These are phyloP conservation scores for Escovopsis sp. DNA, from an alignment of 2,329 filamentous ascomycete genomes.

Conservation along the genomic window DNA sequence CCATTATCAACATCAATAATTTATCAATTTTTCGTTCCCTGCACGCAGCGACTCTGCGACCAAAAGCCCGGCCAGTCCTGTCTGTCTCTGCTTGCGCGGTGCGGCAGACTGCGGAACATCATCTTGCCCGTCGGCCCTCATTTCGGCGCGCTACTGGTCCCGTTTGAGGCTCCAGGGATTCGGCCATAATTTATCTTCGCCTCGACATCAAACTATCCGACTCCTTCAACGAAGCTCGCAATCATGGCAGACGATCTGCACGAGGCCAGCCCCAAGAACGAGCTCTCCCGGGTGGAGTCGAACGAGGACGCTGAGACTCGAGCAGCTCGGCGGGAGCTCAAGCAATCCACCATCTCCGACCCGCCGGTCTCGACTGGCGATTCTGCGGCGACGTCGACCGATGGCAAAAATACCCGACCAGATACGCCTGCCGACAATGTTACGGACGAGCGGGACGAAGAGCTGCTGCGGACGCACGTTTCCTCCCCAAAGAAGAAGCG, in stretches of 20 bases:
- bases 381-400: constrained; percentile 5
- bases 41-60: too few species aligned
- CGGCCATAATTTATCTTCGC: constrained; percentile 3
- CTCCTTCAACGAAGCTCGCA: constrained; percentile 7
- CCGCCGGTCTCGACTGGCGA: constrained; percentile 8
- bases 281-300: constrained; percentile 18
- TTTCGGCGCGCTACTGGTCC: background rate
- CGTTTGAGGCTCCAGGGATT: constrained; percentile 5
- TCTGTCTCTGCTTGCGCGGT: background rate
- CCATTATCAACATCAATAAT: too few species aligned
- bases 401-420: constrained; percentile 14
- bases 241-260: constrained; percentile 31
- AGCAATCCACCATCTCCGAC: constrained; percentile 48
- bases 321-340: constrained; percentile 48
- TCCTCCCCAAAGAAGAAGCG: constrained; percentile 54
- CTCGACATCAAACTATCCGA: background rate
- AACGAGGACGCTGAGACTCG: constrained; percentile 50
- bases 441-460: constrained; percentile 20
- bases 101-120: background rate
- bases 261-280: constrained; percentile 25
- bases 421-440: constrained; percentile 22
- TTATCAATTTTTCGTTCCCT: too few species aligned
- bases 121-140: background rate
- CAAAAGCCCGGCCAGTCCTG: background rate
- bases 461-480: constrained; percentile 30